Percentiles rank a stretch among this genome's conserved stretches.
Conservation (phyloP, 169 alveolate genomes). For the Cryptosporidium andersoni region DNA sequence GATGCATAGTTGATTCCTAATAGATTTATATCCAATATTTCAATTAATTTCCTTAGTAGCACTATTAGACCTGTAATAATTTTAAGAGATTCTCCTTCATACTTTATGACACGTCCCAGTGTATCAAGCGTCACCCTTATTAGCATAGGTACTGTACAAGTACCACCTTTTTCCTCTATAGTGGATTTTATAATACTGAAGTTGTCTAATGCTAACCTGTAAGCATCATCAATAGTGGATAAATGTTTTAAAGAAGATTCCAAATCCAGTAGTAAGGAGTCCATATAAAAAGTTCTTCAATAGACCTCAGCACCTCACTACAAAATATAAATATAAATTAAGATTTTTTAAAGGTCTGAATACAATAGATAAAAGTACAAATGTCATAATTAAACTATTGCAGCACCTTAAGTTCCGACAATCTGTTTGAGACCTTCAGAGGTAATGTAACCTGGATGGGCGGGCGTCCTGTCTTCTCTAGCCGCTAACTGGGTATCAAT, state of each 20-base stretch:
- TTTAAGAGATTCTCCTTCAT: constrained; percentile 1
- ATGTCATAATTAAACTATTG: no score
- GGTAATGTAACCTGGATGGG: no score
- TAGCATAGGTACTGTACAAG: constrained; percentile 25
- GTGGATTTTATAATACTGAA: constrained; percentile 32
- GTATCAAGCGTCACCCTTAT: constrained; percentile 44
- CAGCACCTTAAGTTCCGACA: no score
- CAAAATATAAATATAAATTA: not conserved
- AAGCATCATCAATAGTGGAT: constrained; percentile 16
- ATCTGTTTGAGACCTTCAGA: no score
- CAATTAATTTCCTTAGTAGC: constrained; percentile 21
- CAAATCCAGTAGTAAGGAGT: constrained; percentile 42
- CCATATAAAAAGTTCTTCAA: constrained; percentile 10
- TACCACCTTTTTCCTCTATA: not conserved
- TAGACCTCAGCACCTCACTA: not conserved
- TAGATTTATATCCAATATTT: constrained; percentile 28
- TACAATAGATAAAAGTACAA: no score
- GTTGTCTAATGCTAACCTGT: constrained; percentile 35
- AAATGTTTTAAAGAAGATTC: constrained; percentile 21
- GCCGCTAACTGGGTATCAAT: no score
- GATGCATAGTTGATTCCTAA: constrained; percentile 27
- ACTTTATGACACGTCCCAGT: not conserved
- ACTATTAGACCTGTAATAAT: constrained; percentile 34
- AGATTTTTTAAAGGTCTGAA: not conserved
- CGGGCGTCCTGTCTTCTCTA: no score